Conservation (phyloP, 495 filamentous ascomycete species). For the Staphylotrichum longicolle region DNA sequence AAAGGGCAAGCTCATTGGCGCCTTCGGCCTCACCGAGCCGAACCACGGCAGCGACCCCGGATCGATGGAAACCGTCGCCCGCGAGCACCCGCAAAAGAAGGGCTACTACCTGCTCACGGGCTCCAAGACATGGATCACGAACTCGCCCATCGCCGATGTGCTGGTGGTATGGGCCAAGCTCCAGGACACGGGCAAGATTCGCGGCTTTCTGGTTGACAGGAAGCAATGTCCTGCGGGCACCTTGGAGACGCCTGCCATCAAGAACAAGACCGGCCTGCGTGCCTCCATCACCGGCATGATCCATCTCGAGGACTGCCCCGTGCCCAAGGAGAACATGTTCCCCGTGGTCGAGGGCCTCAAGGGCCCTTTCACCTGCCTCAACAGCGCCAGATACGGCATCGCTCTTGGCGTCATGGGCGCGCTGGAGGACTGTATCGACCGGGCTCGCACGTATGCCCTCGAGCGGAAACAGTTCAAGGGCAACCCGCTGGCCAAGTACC, state of each 20-base stretch:
- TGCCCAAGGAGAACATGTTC: slow-evolving; percentile 91
- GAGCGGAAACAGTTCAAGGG: slow-evolving; percentile 95
- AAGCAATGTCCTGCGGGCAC: slow-evolving; percentile 78
- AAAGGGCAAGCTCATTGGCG: slow-evolving; percentile 81
- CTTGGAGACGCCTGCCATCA: slow-evolving; percentile 86
- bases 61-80: slow-evolving; percentile 88
- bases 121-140: slow-evolving; percentile 98
- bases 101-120: slow-evolving; percentile 79
- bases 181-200: slow-evolving; percentile 85
- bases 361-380: slow-evolving; percentile 91
- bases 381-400: slow-evolving; percentile 89
- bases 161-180: slow-evolving; percentile 94
- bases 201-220: slow-evolving; percentile 88
- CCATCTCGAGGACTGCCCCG: slow-evolving; percentile 83
- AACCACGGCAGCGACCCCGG: slow-evolving; percentile 97
- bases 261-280: slow-evolving; percentile 91
- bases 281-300: slow-evolving; percentile 98
- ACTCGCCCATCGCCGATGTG: slow-evolving; percentile 90
- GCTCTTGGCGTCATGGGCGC: slow-evolving; percentile 92
- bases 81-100: slow-evolving; percentile 82
- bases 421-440: slow-evolving; percentile 80
- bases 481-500: slow-evolving; percentile 94
- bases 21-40: slow-evolving; percentile 94
- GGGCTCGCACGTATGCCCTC: slow-evolving; percentile 81
- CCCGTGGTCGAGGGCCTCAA: slow-evolving; percentile 81